Conservation (phyloP, 768 basidiomycete species). For the Suillus discolor region DNA sequence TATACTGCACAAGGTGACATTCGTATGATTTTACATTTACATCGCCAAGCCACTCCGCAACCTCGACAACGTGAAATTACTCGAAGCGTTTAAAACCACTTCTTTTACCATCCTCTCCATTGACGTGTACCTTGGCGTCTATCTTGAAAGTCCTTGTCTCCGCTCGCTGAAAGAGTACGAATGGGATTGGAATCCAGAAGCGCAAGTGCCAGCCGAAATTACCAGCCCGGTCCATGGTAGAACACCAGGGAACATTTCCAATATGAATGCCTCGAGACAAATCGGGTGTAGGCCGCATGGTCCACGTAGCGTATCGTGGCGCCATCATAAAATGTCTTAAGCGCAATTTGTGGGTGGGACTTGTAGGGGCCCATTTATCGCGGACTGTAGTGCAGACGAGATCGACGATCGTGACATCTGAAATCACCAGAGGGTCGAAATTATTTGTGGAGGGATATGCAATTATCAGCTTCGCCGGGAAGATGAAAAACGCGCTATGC, state of each 20-base stretch:
- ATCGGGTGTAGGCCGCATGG: neutral
- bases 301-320: constrained; percentile 8
- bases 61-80: constrained; percentile 47
- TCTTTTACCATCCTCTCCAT: constrained; percentile 16
- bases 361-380: constrained; percentile 1
- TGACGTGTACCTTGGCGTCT: constrained; percentile 39
- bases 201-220: constrained; percentile 28
- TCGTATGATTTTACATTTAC: neutral
- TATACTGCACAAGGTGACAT: neutral
- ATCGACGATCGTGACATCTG: constrained; percentile 20
- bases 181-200: constrained; percentile 44
- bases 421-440: constrained; percentile 13
- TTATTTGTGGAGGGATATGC: constrained; percentile 16
- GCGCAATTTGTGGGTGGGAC: neutral
- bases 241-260: constrained; percentile 14
- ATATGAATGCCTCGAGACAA: constrained; percentile 21
- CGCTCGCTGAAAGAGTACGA: constrained; percentile 45
- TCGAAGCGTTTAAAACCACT: constrained; percentile 19
- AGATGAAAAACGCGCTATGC: constrained; percentile 13
- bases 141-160: constrained; percentile 48
- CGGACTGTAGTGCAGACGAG: constrained; percentile 17
- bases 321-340: neutral
- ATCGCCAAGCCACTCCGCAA: constrained; percentile 25
- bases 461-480: constrained; percentile 28
- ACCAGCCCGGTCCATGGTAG: constrained; percentile 1